Percentiles rank a stretch among this genome's conserved stretches.
Evolutionary conservation across 2,329 filamentous ascomycete species (phyloP).

Genomic region (Colletotrichum lentis): DNA sequence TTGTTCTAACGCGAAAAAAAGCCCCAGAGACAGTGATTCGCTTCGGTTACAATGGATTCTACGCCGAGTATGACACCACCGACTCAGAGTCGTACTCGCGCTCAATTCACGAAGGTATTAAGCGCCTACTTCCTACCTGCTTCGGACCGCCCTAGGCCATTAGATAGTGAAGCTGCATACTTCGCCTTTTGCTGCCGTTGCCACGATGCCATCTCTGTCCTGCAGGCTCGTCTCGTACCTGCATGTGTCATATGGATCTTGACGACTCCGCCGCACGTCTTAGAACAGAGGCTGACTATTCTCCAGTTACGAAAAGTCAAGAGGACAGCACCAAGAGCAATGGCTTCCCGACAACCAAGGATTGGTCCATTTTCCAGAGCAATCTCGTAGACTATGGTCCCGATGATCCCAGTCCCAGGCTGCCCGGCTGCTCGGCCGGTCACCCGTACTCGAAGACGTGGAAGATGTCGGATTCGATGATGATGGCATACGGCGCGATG

Average conservation of each 20-base stretch:
- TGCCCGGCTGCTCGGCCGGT: conserved; percentile 35
- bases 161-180: not conserved
- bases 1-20: not conserved
- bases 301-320: not conserved
- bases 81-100: conserved; percentile 14
- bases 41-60: conserved; percentile 8
- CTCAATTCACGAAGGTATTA: conserved; percentile 16
- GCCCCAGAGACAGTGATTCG: conserved; percentile 31
- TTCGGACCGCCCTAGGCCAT: not conserved
- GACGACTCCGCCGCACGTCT: too few relatives aligned
- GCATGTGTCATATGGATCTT: not conserved
- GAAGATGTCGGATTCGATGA: conserved; percentile 41
- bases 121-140: not conserved
- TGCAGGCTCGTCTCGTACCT: not conserved
- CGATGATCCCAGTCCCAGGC: conserved; percentile 20
- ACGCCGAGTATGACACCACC: not conserved
- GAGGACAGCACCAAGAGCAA: not conserved
- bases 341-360: conserved; percentile 3
- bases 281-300: not conserved
- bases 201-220: not conserved
- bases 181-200: not conserved
- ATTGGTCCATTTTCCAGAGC: conserved; percentile 36
- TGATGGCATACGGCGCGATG: conserved; percentile 48
- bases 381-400: conserved; percentile 29
- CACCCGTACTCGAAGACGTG: conserved; percentile 36